Evolutionary conservation across 345 rosid genomes (phyloP), one percentile per base, ranked within the genome.

Genomic region (Hevea brasiliensis): DNA sequence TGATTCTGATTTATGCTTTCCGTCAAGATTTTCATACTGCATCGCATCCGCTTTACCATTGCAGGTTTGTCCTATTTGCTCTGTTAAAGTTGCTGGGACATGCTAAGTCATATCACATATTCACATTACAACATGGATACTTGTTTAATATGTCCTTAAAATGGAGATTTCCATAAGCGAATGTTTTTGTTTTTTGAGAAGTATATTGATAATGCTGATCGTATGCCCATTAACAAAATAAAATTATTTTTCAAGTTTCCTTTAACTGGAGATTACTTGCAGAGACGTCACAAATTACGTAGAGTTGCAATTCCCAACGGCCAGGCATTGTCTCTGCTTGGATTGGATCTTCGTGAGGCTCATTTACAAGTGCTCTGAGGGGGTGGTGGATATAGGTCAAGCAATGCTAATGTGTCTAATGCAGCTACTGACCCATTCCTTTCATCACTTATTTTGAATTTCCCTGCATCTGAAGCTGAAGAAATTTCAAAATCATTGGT

Each of bases 281-380:
- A 87, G 87, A 83, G 88, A 80, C 86, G 77, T 44, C 85, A 85
- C 72, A 85, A 87, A 45, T 77, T 87, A 74, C 86, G 84, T 32
- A 83, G 87, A 82, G 88, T 83, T 63, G 87, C 88, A 24, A 79
- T 84, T 61, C 92, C 92, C 12, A 84, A 76, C 80, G 83, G 87
- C 58, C 89, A 88, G 72, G 83, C 87, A 48, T 68, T 83, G 65
- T 86, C 88, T 45, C 81, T 84, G 21, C 84, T 88, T 57, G 88
- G 89, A 17, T 82, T 86, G n/a, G 92, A 88, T 74, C 87, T 88
- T 48, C 82, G 88, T 7, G 88, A 88, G 76, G 88, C 88, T 73
- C 92, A 86, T 80, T 77, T 88, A 53, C 92, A 88, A 79, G 82
- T 86, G 66, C 85, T 88, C 74, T 77, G 83, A 23, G 92, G 89